phyloP scores from a whole-genome alignment of 2,329 filamentous ascomycete species.

The Sporothrix sp. region DNA sequence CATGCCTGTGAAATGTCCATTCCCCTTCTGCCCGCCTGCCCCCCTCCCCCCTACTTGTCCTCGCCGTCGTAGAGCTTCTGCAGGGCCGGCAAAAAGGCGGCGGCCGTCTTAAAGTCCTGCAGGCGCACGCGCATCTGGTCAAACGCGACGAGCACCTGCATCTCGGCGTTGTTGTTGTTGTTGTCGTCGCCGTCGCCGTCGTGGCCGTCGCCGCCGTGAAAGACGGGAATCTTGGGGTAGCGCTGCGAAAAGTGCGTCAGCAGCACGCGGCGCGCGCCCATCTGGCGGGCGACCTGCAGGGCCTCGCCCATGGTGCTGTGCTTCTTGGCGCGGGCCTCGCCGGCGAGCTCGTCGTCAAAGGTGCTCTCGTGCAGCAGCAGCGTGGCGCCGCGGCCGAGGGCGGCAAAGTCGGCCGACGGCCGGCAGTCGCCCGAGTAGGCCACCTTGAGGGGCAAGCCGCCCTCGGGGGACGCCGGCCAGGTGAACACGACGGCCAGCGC shows the following conservation, averaged over 20 bases:
- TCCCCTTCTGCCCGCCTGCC: too few species aligned
- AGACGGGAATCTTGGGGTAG: conserved; percentile 64
- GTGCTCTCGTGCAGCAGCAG: conserved; percentile 93
- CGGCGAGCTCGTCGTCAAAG: conserved; percentile 74
- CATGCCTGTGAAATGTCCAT: too few species aligned
- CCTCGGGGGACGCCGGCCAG: conserved; percentile 51
- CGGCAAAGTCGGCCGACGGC: conserved; percentile 59
- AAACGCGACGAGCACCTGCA: conserved; percentile 63
- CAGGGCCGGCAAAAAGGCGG: conserved; percentile 19
- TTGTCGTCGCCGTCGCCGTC: too few species aligned
- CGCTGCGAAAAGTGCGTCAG: conserved; percentile 94
- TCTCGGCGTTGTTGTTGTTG: conserved; percentile 33
- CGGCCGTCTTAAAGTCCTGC: conserved; percentile 58
- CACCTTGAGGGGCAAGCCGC: conserved; percentile 52
- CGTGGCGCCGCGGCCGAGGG: conserved; percentile 64
- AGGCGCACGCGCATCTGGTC: conserved; percentile 69
- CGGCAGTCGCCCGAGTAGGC: conserved; percentile 93
- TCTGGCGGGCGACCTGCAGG: conserved; percentile 61
- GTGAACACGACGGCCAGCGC: conserved; percentile 69
- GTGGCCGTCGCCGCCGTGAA: conserved; percentile 24
- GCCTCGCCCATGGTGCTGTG: conserved; percentile 87
- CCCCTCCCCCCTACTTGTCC: neutral
- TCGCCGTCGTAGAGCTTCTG: conserved; percentile 19
- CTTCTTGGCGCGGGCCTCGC: conserved; percentile 76
- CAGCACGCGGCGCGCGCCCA: conserved; percentile 71